These are phyloP conservation scores for Globisporangium sylvaticum DNA, from an alignment of 352 stramenopile species.

Conservation along the genomic window DNA sequence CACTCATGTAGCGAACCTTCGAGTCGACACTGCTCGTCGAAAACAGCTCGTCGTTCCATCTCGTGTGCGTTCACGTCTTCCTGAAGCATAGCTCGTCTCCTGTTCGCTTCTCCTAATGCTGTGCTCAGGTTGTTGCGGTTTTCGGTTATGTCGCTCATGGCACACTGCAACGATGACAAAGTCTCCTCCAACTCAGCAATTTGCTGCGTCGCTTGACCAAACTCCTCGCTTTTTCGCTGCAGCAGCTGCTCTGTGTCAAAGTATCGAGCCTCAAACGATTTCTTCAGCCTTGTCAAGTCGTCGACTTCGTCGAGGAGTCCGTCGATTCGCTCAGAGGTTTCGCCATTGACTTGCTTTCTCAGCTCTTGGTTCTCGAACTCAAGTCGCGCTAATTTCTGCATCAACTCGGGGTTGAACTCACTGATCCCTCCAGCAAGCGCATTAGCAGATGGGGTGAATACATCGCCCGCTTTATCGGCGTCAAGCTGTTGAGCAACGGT, in stretches of 20 bases:
- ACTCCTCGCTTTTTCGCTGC: conserved; percentile 6
- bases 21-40: background rate
- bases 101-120: background rate
- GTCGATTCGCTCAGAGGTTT: conserved; percentile 55
- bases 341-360: conserved; percentile 42
- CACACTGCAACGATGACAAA: background rate
- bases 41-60: background rate
- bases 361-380: conserved; percentile 57
- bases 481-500: conserved; percentile 24
- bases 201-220: conserved; percentile 5
- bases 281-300: conserved; percentile 56
- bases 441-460: background rate
- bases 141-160: background rate
- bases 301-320: conserved; percentile 51
- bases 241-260: conserved; percentile 41
- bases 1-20: background rate
- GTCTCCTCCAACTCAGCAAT: background rate
- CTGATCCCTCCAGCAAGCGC: conserved; percentile 33
- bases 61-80: conserved; percentile 1
- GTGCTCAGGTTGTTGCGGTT: background rate
- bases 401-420: conserved; percentile 67
- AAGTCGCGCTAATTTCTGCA: conserved; percentile 54
- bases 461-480: background rate
- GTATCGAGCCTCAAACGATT: conserved; percentile 66
- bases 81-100: background rate